Conservation (phyloP, 2,329 filamentous ascomycete genomes). For the Mollisia scopiformis region DNA sequence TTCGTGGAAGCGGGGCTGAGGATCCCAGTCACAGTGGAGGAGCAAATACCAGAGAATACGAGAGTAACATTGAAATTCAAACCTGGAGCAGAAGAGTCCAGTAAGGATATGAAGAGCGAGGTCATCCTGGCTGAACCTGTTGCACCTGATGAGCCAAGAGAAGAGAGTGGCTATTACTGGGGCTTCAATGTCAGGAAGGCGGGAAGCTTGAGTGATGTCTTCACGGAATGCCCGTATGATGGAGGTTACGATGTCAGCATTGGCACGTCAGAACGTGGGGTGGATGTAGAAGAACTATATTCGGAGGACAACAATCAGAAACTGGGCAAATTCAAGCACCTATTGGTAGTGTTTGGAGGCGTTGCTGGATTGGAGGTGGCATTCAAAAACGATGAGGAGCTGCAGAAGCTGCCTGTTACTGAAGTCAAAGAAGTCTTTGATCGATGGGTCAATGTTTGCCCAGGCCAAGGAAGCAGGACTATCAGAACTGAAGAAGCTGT, state of each 20-base stretch:
- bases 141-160: constrained; percentile 68
- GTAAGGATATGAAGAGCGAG: constrained; percentile 22
- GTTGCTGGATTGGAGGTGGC: constrained; percentile 80
- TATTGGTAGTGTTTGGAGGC: constrained; percentile 80
- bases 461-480: constrained; percentile 78
- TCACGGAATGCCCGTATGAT: constrained; percentile 75
- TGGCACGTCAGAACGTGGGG: constrained; percentile 78
- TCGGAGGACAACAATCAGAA: constrained; percentile 30
- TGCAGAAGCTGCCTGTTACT: constrained; percentile 59
- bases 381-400: constrained; percentile 61
- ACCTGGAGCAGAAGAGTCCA: constrained; percentile 44
- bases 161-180: constrained; percentile 84
- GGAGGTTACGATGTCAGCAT: constrained; percentile 82
- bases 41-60: constrained; percentile 66
- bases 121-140: constrained; percentile 59
- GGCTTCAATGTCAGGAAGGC: constrained; percentile 75
- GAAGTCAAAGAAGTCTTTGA: constrained; percentile 76
- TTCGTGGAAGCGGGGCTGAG: constrained; percentile 61
- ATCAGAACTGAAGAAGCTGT: constrained; percentile 86
- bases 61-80: constrained; percentile 74
- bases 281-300: constrained; percentile 41
- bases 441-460: constrained; percentile 80
- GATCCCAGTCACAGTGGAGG: constrained; percentile 48
- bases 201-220: constrained; percentile 68
- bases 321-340: constrained; percentile 61